Base-by-base conservation (phyloP, 768 basidiomycete genomes). In the Phlegmacium glaucopus region DNA sequence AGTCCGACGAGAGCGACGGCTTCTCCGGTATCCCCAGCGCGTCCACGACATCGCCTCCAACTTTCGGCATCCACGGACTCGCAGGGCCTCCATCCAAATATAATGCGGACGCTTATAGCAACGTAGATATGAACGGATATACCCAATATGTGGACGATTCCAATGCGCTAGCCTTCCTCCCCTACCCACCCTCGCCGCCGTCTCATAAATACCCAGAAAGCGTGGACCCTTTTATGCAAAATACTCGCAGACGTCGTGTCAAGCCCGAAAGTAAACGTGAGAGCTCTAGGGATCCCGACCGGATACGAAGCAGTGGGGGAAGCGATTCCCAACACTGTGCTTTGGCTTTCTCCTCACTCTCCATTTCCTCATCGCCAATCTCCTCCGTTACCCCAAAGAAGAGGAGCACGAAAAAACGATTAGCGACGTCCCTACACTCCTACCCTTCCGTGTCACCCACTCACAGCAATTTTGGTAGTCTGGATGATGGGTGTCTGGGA, bases 1-100 rank as follows among this genome's bases (percentile, higher is more conserved):
- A 82, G 62, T 80, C 78, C 4, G 83, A 85, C 55, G 83, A 85
- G 67, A 78, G 76, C 47, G 83, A 85, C 61, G 75, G 72, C 43
- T 73, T 77, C 51, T 46, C 64, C 9, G 66, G 65, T 44, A 66
- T 71, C 6, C 43, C 48, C 29, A 45, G 50, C 18, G n/a, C 58
- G 9, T 41, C 41, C 18, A 26, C 22, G 4, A 9, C 41, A 1
- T 42, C 41, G 9, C 28, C 28, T 26, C 7, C 41, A 49, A 57
- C 44, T 8, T 51, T 47, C 39, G 50, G 56, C 9, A 41, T 63
- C 16, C 59, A 62, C 38, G 65, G 66, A 4, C 66, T 67, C n/a
- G 59, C 62, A 32, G 52, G 58, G 37, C 61, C 59, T 42, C 34
- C 40, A 15, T 25, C 44, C 30, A 44, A 48, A 37, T 42, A 50